Conservation (phyloP, 2,329 filamentous ascomycete genomes). For the Calycina herbarum region DNA sequence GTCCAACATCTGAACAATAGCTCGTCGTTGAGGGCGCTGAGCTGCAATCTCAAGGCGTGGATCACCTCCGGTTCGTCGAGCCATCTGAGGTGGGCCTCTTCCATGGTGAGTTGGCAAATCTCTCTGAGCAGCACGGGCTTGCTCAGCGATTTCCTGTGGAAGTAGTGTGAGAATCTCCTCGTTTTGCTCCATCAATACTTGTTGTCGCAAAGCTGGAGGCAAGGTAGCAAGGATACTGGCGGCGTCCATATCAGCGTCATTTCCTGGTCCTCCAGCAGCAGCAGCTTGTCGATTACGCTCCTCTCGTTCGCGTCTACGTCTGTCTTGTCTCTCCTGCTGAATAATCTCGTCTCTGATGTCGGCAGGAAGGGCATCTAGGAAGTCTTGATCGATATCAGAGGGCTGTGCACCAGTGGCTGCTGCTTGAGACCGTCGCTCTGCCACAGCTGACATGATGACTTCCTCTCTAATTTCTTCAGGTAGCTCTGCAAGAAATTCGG, state of each 20-base stretch:
- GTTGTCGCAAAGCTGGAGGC: conserved; percentile 78
- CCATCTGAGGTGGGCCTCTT: conserved; percentile 31
- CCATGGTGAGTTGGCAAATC: conserved; percentile 36
- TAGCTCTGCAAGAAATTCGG: conserved; percentile 93
- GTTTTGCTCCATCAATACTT: conserved; percentile 88
- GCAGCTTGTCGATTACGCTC: conserved; percentile 70
- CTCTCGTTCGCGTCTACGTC: conserved; percentile 64
- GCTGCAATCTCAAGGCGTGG: conserved; percentile 34
- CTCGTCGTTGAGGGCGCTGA: conserved; percentile 68
- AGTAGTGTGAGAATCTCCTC: conserved; percentile 82
- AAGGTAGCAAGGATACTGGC: conserved; percentile 91
- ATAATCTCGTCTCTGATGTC: conserved; percentile 90
- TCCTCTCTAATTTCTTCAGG: conserved; percentile 96
- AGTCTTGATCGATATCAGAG: conserved; percentile 86
- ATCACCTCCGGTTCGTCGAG: conserved; percentile 52
- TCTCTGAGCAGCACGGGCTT: conserved; percentile 71
- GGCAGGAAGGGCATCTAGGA: conserved; percentile 86
- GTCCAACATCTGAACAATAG: conserved; percentile 94
- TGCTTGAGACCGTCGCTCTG: conserved; percentile 77
- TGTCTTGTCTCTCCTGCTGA: conserved; percentile 85
- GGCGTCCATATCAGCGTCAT: conserved; percentile 78
- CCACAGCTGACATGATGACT: conserved; percentile 88
- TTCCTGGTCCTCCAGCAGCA: conserved; percentile 50
- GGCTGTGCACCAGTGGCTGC: conserved; percentile 70
- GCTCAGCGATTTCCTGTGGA: conserved; percentile 80